These are phyloP conservation scores for Cladorrhinum sp. DNA, from an alignment of 2,329 filamentous ascomycete genomes.

Conservation along the genomic window DNA sequence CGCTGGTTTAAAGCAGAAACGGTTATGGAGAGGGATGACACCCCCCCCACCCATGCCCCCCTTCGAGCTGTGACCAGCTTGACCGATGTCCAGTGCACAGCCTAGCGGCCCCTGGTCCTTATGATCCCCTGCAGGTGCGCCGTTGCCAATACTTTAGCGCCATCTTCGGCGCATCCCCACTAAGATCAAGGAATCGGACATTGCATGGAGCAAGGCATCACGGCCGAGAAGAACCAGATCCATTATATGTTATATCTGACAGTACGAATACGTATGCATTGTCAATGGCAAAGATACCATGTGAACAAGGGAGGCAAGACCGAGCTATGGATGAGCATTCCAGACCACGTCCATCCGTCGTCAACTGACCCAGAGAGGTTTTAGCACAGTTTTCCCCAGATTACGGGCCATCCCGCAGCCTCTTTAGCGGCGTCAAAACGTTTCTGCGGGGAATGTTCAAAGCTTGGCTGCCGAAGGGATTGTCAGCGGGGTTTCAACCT, in stretches of 20 bases:
- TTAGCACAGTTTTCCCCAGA: not conserved
- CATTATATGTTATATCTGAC: too few species aligned
- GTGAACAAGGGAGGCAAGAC: too few species aligned
- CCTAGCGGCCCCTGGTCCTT: not conserved
- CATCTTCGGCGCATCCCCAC: not conserved
- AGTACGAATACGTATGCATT: too few species aligned
- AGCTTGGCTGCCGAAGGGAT: not conserved
- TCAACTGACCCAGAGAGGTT: not conserved
- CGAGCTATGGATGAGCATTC: not conserved
- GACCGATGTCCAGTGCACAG: not conserved
- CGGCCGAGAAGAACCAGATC: too few species aligned
- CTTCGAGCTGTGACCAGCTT: not conserved
- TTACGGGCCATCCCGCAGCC: not conserved
- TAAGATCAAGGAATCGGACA: not conserved
- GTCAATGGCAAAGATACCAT: too few species aligned
- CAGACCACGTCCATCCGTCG: not conserved
- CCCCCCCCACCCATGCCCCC: not conserved
- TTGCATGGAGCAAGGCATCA: too few species aligned
- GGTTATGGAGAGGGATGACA: not conserved
- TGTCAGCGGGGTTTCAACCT: not conserved
- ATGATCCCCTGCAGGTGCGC: not conserved
- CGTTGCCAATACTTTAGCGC: not conserved
- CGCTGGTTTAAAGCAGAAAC: not conserved
- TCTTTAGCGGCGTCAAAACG: not conserved
- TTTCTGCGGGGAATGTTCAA: not conserved